Percentiles rank a stretch among this genome's conserved stretches.
Evolutionary conservation across 805 yeast species (phyloP).

Genomic region (Lipomyces chichibuensis): DNA sequence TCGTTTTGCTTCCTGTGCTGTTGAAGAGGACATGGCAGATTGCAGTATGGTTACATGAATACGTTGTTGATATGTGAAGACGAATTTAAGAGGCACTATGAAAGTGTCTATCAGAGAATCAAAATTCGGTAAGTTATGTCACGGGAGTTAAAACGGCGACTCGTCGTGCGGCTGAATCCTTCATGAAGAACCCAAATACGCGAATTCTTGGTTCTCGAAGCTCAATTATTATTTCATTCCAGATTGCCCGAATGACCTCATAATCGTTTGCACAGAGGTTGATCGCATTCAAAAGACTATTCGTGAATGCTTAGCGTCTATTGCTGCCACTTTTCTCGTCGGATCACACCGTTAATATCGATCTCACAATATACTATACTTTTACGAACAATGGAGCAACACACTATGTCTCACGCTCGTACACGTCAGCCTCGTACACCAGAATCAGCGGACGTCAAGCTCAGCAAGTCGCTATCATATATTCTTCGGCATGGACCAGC

Average conservation of each 20-base stretch:
- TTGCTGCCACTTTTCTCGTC: background rate
- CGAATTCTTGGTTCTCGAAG: too few species aligned
- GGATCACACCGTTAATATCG: background rate
- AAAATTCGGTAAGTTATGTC: too few species aligned
- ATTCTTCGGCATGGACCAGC: conserved; percentile 85
- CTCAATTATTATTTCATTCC: background rate
- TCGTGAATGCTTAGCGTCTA: background rate
- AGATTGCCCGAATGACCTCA: background rate
- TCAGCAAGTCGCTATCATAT: conserved; percentile 76
- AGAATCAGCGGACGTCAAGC: conserved; percentile 15
- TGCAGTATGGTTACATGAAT: background rate
- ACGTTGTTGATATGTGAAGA: background rate
- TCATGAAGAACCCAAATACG: too few species aligned
- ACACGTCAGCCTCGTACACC: background rate
- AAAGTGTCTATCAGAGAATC: background rate
- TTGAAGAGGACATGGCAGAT: background rate
- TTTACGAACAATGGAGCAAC: background rate
- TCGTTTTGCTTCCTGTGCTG: background rate
- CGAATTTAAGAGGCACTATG: background rate
- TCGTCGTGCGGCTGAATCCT: background rate
- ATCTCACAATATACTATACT: background rate
- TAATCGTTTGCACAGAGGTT: background rate
- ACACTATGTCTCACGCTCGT: background rate
- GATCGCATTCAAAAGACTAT: background rate
- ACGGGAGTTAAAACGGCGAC: too few species aligned